Conservation (phyloP, 352 stramenopile genomes). For the Globisporangium perplexum region DNA sequence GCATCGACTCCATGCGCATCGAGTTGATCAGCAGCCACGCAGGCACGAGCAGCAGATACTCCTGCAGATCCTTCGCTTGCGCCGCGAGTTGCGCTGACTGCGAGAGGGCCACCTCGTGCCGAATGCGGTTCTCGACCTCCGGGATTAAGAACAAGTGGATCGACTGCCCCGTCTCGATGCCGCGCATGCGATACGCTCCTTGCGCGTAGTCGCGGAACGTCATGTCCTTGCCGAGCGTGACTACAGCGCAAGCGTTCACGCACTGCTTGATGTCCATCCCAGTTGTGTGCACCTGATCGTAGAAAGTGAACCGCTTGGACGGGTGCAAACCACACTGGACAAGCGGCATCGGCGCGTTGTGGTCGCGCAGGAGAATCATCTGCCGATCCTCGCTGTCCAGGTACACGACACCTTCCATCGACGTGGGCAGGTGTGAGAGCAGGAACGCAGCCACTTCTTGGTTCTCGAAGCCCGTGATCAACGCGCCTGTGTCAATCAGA, state of each 20-base stretch:
- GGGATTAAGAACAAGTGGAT: conserved; percentile 92
- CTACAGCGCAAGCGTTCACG: conserved; percentile 81
- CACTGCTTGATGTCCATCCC: conserved; percentile 93
- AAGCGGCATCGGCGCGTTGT: conserved; percentile 92
- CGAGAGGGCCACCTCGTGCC: conserved; percentile 61
- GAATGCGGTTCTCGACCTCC: conserved; percentile 88
- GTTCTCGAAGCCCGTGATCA: conserved; percentile 91
- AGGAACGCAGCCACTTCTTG: conserved; percentile 83
- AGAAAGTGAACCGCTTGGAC: conserved; percentile 90
- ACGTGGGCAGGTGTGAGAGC: conserved; percentile 55
- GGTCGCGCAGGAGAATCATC: conserved; percentile 93
- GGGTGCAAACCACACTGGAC: conserved; percentile 83
- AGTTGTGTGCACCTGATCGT: conserved; percentile 93
- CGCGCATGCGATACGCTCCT: conserved; percentile 90
- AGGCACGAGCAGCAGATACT: conserved; percentile 73
- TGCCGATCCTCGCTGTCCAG: conserved; percentile 85
- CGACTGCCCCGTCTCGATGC: conserved; percentile 88
- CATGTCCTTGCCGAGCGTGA: conserved; percentile 96
- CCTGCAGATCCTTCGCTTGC: conserved; percentile 26
- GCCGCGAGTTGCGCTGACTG: conserved; percentile 18
- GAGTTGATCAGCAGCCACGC: conserved; percentile 99
- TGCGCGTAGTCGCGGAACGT: conserved; percentile 93
- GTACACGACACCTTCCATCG: conserved; percentile 91
- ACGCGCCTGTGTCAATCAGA: conserved; percentile 88
- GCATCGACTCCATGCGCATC: conserved; percentile 99